Evolutionary conservation across 768 basidiomycete species (phyloP).

Genomic region (Kondoa malvinella): DNA sequence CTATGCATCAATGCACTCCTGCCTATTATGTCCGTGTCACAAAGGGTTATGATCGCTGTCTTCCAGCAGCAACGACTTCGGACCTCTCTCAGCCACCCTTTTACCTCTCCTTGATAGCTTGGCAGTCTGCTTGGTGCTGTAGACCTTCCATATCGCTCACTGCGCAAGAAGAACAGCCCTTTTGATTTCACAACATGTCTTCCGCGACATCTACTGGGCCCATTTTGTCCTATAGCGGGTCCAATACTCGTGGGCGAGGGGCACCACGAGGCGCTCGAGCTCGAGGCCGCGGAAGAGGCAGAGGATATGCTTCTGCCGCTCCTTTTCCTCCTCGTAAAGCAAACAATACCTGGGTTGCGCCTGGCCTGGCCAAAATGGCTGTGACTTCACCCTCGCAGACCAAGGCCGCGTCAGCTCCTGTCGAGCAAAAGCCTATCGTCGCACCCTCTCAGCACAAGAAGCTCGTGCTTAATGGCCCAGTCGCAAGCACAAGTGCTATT

Average conservation of each 20-base stretch:
- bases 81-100: no score
- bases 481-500: neutral
- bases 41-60: no score
- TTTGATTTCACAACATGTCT: no score
- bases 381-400: neutral
- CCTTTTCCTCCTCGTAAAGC: neutral
- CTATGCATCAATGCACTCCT: no score
- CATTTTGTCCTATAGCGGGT: neutral
- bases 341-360: constrained; percentile 6
- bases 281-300: neutral
- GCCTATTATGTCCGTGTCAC: no score
- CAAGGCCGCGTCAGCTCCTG: neutral
- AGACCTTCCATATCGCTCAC: no score
- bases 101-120: no score
- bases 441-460: constrained; percentile 13
- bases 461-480: constrained; percentile 13
- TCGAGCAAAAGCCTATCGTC: neutral
- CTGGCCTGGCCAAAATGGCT: neutral
- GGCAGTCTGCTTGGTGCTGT: no score
- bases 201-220: no score
- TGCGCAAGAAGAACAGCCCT: no score
- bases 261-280: neutral
- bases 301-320: neutral
- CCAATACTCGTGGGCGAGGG: neutral
- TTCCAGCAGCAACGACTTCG: no score